These are phyloP conservation scores for Colletotrichum siamense DNA, from an alignment of 2,329 filamentous ascomycete species.

Conservation along the genomic window DNA sequence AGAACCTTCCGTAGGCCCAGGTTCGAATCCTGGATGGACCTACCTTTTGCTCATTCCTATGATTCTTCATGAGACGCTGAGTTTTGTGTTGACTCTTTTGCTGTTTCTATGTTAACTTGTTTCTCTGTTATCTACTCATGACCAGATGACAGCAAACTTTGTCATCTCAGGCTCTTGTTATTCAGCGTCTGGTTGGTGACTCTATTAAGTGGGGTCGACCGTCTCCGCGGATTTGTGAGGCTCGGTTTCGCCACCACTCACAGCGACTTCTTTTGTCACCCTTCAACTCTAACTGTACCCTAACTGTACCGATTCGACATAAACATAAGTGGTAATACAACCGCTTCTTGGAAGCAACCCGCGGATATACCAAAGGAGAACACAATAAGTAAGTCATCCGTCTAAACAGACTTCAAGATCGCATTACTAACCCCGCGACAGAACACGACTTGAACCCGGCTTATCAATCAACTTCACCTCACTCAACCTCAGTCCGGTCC, in stretches of 20 bases:
- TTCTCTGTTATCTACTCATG: neutral
- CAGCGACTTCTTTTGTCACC: neutral
- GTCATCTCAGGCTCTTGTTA: neutral
- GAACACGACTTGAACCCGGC: neutral
- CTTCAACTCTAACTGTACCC: neutral
- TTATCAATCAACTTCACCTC: conserved; percentile 20
- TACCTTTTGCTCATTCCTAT: neutral
- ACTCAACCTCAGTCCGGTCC: conserved; percentile 7
- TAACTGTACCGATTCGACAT: neutral
- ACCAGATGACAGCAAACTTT: neutral
- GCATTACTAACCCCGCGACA: neutral
- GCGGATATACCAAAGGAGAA: neutral
- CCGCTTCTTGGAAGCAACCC: neutral
- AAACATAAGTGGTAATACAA: neutral
- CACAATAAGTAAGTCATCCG: neutral
- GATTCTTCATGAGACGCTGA: rapidly evolving
- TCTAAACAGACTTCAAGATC: rapidly evolving
- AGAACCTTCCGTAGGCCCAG: conserved; percentile 19
- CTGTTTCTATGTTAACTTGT: neutral
- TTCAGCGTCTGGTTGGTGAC: neutral
- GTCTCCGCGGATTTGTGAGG: neutral
- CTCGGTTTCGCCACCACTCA: conserved; percentile 14
- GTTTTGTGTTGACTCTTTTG: neutral
- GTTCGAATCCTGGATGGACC: conserved; percentile 24
- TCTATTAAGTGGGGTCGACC: conserved; percentile 10